Evolutionary conservation across 768 basidiomycete genomes (phyloP), one percentile per base, ranked within the genome.

Genomic region (Leccinum ochraceum): DNA sequence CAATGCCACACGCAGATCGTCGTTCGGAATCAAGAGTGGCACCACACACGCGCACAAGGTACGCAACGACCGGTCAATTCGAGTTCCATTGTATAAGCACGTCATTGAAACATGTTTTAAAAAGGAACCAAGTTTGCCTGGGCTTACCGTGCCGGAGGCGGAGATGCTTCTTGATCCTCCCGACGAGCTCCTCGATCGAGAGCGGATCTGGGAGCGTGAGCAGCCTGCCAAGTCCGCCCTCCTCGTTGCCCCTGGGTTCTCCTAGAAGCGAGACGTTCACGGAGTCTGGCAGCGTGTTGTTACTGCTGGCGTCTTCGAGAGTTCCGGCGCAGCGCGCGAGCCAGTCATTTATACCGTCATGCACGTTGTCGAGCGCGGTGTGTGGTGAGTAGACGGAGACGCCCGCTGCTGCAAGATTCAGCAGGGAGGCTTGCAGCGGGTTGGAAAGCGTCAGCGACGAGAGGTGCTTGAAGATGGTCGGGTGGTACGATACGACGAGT

Each of bases 311-410:
- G 20, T 67, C 57, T 30, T 68, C 69, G 6, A 66, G 63, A 53
- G 74, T 76, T 62, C 84, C 74, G 36, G 83, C 71, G 37, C 81
- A 84, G 71, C 77, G 69, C 1, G 86, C 90, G 16, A 95, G 82
- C 91, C 92, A 97, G 75, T 95, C 94, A 69, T 96, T 97, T 56
- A 96, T 84, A 0, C 96, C 95, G 6, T 84, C 90, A 66, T 83
- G 81, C 1, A 91, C 86, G n/a, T 81, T 81, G 75, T 98, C 96
- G 17, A 97, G 81, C 0, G 93, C 85, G 0, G 91, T 93, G 75
- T 98, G 96, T 3, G 96, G 94, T 44, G 83, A 83, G 76, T 91
- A 96, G 5, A 98, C 82, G 1, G 89, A 90, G 58, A 98, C 88
- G 1, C 95, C 95, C 13, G 85, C 80, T 1, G 92, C 88, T 0